phyloP scores from a whole-genome alignment of 768 basidiomycete species.

The Tricholoma furcatifolium region DNA sequence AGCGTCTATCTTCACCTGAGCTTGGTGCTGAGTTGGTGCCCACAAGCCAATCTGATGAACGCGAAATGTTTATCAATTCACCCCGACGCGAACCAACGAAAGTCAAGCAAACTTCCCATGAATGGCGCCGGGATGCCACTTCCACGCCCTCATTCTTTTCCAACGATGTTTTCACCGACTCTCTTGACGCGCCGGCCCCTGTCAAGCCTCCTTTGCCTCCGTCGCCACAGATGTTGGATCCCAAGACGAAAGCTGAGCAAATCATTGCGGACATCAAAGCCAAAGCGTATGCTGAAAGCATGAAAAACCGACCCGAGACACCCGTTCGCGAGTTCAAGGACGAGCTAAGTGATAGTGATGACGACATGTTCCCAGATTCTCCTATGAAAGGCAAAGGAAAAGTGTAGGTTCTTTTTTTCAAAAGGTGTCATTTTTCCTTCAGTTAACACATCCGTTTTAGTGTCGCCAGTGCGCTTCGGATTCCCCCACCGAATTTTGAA shows the following conservation, averaged over 20 bases:
- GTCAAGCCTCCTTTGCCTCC: conserved; percentile 20
- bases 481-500: neutral
- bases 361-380: conserved; percentile 29
- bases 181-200: conserved; percentile 14
- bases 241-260: conserved; percentile 47
- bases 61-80: conserved; percentile 43
- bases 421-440: neutral
- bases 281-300: conserved; percentile 47
- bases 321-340: conserved; percentile 35
- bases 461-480: neutral
- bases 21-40: conserved; percentile 40
- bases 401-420: conserved; percentile 4
- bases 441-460: neutral
- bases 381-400: conserved; percentile 15
- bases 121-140: conserved; percentile 38
- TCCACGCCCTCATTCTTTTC: conserved; percentile 11
- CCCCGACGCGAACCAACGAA: conserved; percentile 22
- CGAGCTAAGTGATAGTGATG: conserved; percentile 54
- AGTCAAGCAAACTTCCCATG: conserved; percentile 37
- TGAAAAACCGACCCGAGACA: conserved; percentile 43
- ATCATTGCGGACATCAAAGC: conserved; percentile 67
- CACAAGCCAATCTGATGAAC: conserved; percentile 69
- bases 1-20: conserved; percentile 32
- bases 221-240: conserved; percentile 34
- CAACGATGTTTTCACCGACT: conserved; percentile 7